Evolutionary conservation across 345 rosid genomes (phyloP), one percentile per base, ranked within the genome.

Genomic region (Aquilaria malaccensis): DNA sequence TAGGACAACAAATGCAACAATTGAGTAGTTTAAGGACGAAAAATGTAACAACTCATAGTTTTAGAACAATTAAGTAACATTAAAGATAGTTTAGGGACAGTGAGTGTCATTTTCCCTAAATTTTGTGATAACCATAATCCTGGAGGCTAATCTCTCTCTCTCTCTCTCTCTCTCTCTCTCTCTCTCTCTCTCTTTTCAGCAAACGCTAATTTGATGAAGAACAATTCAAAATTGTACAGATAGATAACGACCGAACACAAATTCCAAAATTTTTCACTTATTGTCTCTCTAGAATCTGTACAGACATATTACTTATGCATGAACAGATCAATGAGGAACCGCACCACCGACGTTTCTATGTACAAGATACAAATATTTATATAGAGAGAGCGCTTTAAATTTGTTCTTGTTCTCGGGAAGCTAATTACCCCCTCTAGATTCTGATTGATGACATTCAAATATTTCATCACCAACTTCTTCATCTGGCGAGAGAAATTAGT

Each of bases 211-310:
- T 11, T 49, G 52, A 3, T 52, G 29, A 22, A 7, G 6, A 47
- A 53, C 51, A 30, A 57, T 37, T 37, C 22, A 22, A 22, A 22
- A 22, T 22, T 22, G 22, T 22, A 22, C 22, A 22, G 22, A 22
- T 22, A 22, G 22, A 22, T 22, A 22, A 37, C 3, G 7, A 9
- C 1, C 7, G 43, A 37, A 37, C 5, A 50, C 57, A 55, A 52
- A 48, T 49, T 6, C 13, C 67, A 63, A 74, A 60, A 62, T 66
- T 69, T 66, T 69, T 72, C 59, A 68, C 66, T 74, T 72, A 59
- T 71, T 60, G 50, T 55, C 45, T 71, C 65, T 62, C 62, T 58
- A 37, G 6, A 1, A 37, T 37, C 2, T 37, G 43, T 9, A 37
- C 43, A 37, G 43, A 57, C 41, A 53, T 3, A 33, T 58, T 54